These are phyloP conservation scores for Xylaria grammica DNA, from an alignment of 495 filamentous ascomycete genomes.

Conservation along the genomic window DNA sequence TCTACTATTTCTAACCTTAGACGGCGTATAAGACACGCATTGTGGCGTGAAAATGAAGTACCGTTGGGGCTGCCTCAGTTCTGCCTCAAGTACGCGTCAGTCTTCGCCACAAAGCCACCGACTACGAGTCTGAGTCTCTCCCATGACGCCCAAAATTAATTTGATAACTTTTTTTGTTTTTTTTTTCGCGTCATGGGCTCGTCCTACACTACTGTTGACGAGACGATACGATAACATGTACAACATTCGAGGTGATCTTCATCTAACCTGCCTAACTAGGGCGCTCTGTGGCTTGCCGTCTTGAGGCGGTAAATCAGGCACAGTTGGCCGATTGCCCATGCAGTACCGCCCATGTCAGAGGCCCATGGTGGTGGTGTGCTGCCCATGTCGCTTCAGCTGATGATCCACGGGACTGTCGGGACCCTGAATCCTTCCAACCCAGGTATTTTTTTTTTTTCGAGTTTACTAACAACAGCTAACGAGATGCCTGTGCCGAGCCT, in stretches of 20 bases:
- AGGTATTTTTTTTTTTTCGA: background rate
- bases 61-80: background rate
- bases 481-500: too few species aligned
- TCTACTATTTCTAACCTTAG: too few species aligned
- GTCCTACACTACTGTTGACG: too few species aligned
- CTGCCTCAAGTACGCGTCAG: constrained; percentile 20
- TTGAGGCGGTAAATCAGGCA: background rate
- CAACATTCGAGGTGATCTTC: background rate
- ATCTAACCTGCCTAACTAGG: background rate
- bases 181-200: too few species aligned
- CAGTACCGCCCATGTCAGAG: background rate
- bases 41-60: too few species aligned
- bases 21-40: too few species aligned
- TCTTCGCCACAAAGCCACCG: constrained; percentile 4
- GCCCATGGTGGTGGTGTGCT: too few species aligned
- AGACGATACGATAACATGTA: too few species aligned
- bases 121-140: too few species aligned
- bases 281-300: background rate
- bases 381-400: constrained; percentile 12
- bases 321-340: background rate
- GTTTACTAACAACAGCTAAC: background rate
- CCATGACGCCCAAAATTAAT: too few species aligned
- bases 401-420: constrained; percentile 2
- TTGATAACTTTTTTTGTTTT: too few species aligned
- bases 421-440: background rate